Evolutionary conservation across 2,329 filamentous ascomycete genomes (phyloP).

Genomic region (Trichophyton simii): DNA sequence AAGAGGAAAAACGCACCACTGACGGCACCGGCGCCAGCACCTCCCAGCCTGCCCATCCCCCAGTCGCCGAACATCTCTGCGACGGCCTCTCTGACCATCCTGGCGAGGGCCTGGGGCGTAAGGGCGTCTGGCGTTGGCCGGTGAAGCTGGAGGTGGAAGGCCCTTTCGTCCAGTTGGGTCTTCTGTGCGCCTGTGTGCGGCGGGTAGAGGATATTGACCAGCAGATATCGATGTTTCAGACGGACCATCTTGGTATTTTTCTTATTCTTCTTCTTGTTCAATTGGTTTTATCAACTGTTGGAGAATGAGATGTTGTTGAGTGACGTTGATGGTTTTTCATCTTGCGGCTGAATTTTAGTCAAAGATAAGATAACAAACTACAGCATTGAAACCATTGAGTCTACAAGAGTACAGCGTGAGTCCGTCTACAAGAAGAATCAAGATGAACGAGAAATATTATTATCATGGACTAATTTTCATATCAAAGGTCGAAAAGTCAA

Average conservation of each 20-base stretch:
- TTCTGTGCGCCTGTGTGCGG: conserved; percentile 24
- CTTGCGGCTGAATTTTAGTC: no score
- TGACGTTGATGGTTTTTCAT: no score
- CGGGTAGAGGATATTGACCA: conserved; percentile 89
- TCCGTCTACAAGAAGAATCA: no score
- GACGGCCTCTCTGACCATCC: conserved; percentile 58
- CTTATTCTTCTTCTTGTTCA: no score
- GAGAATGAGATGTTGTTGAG: no score
- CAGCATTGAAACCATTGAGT: no score
- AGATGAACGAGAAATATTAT: neutral
- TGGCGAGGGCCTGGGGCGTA: conserved; percentile 51
- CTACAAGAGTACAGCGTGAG: no score
- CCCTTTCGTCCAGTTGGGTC: conserved; percentile 15
- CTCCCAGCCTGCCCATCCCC: conserved; percentile 45
- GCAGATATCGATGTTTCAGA: conserved; percentile 87
- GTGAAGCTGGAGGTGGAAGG: conserved; percentile 58
- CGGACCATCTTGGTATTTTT: conserved; percentile 58
- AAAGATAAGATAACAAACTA: no score
- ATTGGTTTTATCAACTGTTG: neutral
- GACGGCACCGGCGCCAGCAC: neutral
- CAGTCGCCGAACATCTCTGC: conserved; percentile 74
- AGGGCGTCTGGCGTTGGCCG: conserved; percentile 64
- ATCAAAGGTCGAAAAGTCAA: no score
- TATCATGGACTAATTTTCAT: neutral
- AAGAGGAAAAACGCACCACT: neutral